A percentile compares a stretch with the other conserved stretches of the same genome.
Evolutionary conservation across 805 yeast species (phyloP).

Genomic region (Lachancea meyersii): DNA sequence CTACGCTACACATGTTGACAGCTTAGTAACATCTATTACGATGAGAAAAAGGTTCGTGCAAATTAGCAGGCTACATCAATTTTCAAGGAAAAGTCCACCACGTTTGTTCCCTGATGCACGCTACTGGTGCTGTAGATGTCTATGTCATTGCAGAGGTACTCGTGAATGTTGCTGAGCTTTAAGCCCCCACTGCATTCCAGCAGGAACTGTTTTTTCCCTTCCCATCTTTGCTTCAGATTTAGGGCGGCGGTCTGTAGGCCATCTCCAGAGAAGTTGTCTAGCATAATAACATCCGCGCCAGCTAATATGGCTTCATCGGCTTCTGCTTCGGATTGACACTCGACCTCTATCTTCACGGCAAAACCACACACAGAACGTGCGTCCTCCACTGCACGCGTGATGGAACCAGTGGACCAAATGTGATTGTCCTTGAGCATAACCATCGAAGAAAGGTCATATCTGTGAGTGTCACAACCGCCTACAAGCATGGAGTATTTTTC

Average conservation of each 20-base stretch:
- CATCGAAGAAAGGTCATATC: conserved; percentile 89
- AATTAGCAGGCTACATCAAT: conserved; percentile 33
- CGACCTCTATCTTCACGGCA: conserved; percentile 86
- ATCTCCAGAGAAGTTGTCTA: conserved; percentile 75
- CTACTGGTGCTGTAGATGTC: conserved; percentile 89
- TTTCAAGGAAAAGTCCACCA: conserved; percentile 80
- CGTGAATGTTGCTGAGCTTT: conserved; percentile 56
- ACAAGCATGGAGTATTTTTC: conserved; percentile 94
- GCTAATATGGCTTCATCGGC: conserved; percentile 91
- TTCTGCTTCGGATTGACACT: conserved; percentile 75
- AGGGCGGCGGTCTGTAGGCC: conserved; percentile 60
- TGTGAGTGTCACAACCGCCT: conserved; percentile 90
- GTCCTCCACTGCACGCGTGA: conserved; percentile 68
- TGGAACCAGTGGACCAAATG: conserved; percentile 87
- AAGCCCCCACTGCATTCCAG: conserved; percentile 93
- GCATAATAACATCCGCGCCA: conserved; percentile 94
- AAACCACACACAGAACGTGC: conserved; percentile 85
- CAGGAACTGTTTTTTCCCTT: conserved; percentile 44
- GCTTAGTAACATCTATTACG: not conserved
- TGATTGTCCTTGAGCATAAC: conserved; percentile 96
- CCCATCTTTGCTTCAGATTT: conserved; percentile 53
- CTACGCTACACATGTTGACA: too few species aligned
- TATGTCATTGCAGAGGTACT: conserved; percentile 67
- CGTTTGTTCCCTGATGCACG: conserved; percentile 84
- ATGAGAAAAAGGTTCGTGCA: not conserved